Percentiles rank a stretch among this genome's conserved stretches.
Evolutionary conservation across 2,329 filamentous ascomycete genomes (phyloP).

Genomic region (Macrophomina pseudophaseolina): DNA sequence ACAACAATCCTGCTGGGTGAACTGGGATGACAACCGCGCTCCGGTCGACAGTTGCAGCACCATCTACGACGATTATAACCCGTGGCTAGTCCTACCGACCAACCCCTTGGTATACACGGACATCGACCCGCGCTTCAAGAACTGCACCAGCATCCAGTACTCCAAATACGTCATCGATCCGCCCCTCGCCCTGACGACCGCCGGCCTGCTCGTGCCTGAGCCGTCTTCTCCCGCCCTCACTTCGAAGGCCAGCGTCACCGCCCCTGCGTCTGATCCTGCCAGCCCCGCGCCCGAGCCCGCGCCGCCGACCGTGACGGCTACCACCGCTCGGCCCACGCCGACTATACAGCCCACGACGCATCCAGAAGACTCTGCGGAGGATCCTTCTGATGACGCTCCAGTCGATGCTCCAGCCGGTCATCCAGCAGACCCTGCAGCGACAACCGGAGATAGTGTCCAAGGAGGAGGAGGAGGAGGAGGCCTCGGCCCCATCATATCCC

Average conservation of each 20-base stretch:
- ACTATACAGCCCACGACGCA: too few relatives aligned
- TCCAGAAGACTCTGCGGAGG: neutral
- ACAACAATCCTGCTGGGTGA: neutral
- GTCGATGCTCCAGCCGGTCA: too few relatives aligned
- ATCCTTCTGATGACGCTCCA: too few relatives aligned
- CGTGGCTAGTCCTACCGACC: conserved; percentile 7
- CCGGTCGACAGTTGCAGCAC: conserved; percentile 8
- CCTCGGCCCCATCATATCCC: neutral
- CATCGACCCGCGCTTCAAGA: conserved; percentile 2
- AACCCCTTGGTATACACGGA: neutral
- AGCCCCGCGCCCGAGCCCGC: neutral
- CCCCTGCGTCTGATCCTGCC: neutral
- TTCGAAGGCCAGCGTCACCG: neutral
- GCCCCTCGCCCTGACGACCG: neutral
- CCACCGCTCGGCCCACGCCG: too few relatives aligned
- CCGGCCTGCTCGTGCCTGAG: neutral
- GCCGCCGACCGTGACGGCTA: neutral
- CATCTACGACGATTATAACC: conserved; percentile 18
- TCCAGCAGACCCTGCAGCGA: neutral
- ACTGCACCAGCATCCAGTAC: neutral
- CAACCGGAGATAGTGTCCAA: neutral
- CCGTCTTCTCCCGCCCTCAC: neutral
- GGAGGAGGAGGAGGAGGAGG: too few relatives aligned
- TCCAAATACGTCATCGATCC: conserved; percentile 12
- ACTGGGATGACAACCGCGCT: too few relatives aligned